phyloP scores from a whole-genome alignment of 495 filamentous ascomycete genomes.

The Niebla homalea region DNA sequence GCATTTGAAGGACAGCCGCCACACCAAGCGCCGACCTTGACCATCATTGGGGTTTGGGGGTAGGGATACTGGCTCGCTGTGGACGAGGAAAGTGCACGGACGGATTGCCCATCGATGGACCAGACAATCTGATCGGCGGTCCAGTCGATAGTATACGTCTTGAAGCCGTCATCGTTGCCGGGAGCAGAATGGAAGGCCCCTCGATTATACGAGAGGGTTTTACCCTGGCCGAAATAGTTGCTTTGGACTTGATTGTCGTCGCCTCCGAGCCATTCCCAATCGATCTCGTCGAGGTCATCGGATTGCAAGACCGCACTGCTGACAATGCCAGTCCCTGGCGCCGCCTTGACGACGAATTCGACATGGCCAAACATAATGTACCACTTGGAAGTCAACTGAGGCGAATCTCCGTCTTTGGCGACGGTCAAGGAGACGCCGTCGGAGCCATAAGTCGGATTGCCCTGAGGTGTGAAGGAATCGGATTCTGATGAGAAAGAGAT shows the following conservation, averaged over 20 bases:
- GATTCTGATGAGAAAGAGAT: conserved; percentile 71
- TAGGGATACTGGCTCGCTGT: conserved; percentile 55
- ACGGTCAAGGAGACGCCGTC: conserved; percentile 82
- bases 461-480: conserved; percentile 53
- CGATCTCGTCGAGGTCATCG: conserved; percentile 79
- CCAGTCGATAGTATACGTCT: conserved; percentile 82
- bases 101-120: conserved; percentile 54
- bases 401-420: conserved; percentile 65
- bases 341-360: conserved; percentile 44
- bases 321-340: conserved; percentile 48
- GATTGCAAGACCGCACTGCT: conserved; percentile 73
- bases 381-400: conserved; percentile 61
- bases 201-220: conserved; percentile 51
- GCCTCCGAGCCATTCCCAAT: conserved; percentile 74
- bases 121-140: conserved; percentile 56
- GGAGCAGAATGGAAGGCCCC: conserved; percentile 42
- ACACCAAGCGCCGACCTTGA: conserved; percentile 77
- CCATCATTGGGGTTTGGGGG: conserved; percentile 77
- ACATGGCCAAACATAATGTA: conserved; percentile 63
- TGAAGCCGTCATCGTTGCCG: conserved; percentile 42
- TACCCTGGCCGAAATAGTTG: conserved; percentile 82
- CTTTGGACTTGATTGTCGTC: conserved; percentile 49
- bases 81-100: conserved; percentile 53
- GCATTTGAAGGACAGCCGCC: conserved; percentile 59
- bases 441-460: conserved; percentile 53